Evolutionary conservation across 1,139 yeast genomes (phyloP).

Genomic region (Protomyces macrosporus): DNA sequence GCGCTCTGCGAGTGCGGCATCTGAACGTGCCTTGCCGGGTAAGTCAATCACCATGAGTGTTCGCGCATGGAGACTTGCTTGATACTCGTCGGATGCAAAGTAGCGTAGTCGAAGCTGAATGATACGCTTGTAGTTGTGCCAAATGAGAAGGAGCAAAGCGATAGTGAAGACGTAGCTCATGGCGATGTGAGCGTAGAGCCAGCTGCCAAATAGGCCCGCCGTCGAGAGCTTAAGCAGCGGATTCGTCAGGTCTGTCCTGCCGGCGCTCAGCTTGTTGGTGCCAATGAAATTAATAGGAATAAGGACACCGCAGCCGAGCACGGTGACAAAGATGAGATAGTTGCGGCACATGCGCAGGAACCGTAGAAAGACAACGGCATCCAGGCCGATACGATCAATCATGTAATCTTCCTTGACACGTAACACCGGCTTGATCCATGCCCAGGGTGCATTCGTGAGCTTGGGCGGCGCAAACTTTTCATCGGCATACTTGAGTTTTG

Average conservation of each 20-base stretch:
- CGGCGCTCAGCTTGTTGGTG: conserved; percentile 12
- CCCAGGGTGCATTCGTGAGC: conserved; percentile 34
- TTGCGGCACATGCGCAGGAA: conserved; percentile 40
- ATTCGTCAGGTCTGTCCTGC: conserved; percentile 9
- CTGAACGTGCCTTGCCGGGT: conserved; percentile 35
- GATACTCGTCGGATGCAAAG: conserved; percentile 36
- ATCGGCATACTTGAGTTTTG: conserved; percentile 34
- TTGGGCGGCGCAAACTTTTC: conserved; percentile 33
- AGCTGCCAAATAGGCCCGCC: conserved; percentile 35
- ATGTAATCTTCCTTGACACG: conserved; percentile 35
- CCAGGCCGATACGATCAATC: conserved; percentile 39
- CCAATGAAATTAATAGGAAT: conserved; percentile 41
- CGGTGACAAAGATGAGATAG: conserved; percentile 37
- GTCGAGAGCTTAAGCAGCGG: conserved; percentile 25
- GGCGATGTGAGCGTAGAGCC: conserved; percentile 40
- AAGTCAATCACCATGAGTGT: conserved; percentile 40
- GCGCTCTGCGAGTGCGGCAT: conserved; percentile 35
- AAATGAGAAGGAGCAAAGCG: conserved; percentile 37
- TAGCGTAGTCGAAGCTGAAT: conserved; percentile 36
- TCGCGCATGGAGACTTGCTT: conserved; percentile 37
- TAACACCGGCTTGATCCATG: conserved; percentile 37
- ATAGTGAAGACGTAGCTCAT: conserved; percentile 38
- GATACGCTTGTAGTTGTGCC: conserved; percentile 37
- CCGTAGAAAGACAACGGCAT: conserved; percentile 40
- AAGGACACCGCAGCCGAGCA: conserved; percentile 39